Evolutionary conservation across 768 basidiomycete genomes (phyloP).

Genomic region (Suillus lakei): DNA sequence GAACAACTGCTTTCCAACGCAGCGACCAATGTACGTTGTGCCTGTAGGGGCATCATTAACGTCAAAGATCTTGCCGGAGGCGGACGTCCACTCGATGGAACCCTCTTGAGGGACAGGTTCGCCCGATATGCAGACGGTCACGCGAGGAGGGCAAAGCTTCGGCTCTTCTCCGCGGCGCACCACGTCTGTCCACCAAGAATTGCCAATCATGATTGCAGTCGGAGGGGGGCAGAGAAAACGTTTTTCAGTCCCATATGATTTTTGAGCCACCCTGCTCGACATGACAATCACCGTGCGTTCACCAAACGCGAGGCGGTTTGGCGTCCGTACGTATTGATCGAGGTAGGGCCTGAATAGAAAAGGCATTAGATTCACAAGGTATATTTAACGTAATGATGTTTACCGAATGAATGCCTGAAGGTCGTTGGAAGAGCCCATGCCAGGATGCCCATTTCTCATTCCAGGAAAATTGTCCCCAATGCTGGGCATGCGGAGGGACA

Average conservation of each 20-base stretch:
- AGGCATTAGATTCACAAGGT: slow-evolving; percentile 18
- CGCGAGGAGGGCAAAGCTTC: slow-evolving; percentile 76
- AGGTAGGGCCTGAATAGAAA: slow-evolving; percentile 65
- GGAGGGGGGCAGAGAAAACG: slow-evolving; percentile 94
- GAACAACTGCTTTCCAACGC: slow-evolving; percentile 93
- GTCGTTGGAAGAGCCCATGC: slow-evolving; percentile 69
- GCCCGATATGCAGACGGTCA: slow-evolving; percentile 90
- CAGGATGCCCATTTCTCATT: slow-evolving; percentile 62
- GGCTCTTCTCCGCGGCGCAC: slow-evolving; percentile 75
- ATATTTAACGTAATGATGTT: slow-evolving; percentile 28
- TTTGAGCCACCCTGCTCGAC: slow-evolving; percentile 98
- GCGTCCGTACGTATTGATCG: slow-evolving; percentile 83
- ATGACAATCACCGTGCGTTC: slow-evolving; percentile 95
- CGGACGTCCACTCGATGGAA: slow-evolving; percentile 85
- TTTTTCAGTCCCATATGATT: slow-evolving; percentile 96
- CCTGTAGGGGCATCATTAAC: slow-evolving; percentile 77
- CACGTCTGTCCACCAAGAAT: slow-evolving; percentile 92
- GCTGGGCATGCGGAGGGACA: slow-evolving; percentile 63
- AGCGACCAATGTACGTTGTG: slow-evolving; percentile 90
- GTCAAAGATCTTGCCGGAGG: slow-evolving; percentile 85
- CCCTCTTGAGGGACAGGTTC: slow-evolving; percentile 87
- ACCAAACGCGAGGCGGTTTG: slow-evolving; percentile 87
- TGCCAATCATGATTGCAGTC: slow-evolving; percentile 92
- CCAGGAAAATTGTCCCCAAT: slow-evolving; percentile 67
- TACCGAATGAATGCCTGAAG: slow-evolving; percentile 83